A percentile compares a stretch with the other conserved stretches of the same genome.
Conservation (phyloP, 2,329 filamentous ascomycete genomes). For the Trichoderma arundinaceum region DNA sequence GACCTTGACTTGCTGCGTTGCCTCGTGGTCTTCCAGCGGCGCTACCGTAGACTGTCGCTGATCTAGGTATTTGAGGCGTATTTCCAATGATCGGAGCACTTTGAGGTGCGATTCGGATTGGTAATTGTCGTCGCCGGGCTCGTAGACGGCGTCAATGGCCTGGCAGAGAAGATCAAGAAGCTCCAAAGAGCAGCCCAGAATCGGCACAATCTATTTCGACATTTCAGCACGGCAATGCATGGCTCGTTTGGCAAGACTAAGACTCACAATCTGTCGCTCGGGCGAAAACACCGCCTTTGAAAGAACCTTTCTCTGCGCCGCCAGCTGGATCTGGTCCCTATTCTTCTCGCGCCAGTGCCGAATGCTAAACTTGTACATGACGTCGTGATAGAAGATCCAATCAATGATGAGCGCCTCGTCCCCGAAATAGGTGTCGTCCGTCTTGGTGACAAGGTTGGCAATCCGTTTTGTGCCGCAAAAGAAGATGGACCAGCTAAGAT, state of each 20-base stretch:
- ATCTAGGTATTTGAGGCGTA: constrained; percentile 18
- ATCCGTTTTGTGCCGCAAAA: constrained; percentile 29
- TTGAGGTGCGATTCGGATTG: constrained; percentile 18
- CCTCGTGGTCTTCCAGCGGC: background rate
- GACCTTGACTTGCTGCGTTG: background rate
- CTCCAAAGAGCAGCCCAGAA: constrained; percentile 30
- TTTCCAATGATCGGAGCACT: constrained; percentile 1
- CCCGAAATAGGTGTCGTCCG: constrained; percentile 6
- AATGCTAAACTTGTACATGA: constrained; percentile 33
- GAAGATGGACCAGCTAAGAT: constrained; percentile 30
- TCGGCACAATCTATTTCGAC: constrained; percentile 7
- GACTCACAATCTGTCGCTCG: constrained; percentile 26
- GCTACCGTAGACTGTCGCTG: constrained; percentile 8
- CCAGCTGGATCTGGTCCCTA: constrained; percentile 14
- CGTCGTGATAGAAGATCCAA: constrained; percentile 31
- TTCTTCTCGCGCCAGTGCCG: constrained; percentile 22
- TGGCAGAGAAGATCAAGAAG: constrained; percentile 28
- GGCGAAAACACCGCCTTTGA: constrained; percentile 30
- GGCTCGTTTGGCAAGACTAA: no score
- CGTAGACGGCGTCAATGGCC: constrained; percentile 13
- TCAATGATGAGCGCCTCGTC: constrained; percentile 30
- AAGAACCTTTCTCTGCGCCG: constrained; percentile 13
- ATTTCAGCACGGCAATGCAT: no score
- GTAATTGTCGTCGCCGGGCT: background rate
- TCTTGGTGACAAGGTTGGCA: constrained; percentile 13